Evolutionary conservation across 768 basidiomycete genomes (phyloP).

Genomic region (Rhizopogon roseolus): DNA sequence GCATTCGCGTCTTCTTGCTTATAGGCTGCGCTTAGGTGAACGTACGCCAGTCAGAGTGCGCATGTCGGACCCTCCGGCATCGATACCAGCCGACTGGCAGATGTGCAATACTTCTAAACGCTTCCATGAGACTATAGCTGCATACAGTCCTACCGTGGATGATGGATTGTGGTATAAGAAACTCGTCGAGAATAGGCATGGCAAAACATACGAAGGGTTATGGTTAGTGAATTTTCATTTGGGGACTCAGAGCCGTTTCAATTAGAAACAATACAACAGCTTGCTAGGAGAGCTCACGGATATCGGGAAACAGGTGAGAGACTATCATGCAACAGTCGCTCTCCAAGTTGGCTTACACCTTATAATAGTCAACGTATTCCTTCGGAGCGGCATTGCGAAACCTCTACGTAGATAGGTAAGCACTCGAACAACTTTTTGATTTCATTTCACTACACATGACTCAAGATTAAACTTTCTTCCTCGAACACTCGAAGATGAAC

Average conservation of each 20-base stretch:
- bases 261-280: conserved; percentile 28
- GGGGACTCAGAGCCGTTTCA: background rate
- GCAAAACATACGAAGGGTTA: conserved; percentile 48
- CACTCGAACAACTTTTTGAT: background rate
- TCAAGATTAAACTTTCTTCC: conserved; percentile 64
- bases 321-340: background rate
- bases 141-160: conserved; percentile 14
- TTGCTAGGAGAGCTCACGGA: conserved; percentile 45
- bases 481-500: conserved; percentile 36
- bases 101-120: conserved; percentile 54
- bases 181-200: conserved; percentile 55
- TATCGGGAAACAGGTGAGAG: conserved; percentile 49
- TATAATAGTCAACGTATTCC: conserved; percentile 54
- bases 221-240: conserved; percentile 42
- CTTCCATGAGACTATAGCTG: conserved; percentile 42
- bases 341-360: background rate
- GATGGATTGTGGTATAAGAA: conserved; percentile 35
- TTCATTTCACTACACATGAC: background rate
- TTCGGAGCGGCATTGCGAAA: conserved; percentile 56
- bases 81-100: conserved; percentile 64
- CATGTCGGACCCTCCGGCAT: conserved; percentile 55
- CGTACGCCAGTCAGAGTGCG: conserved; percentile 72
- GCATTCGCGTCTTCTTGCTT: background rate
- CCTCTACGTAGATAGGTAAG: conserved; percentile 65
- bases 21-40: conserved; percentile 45